These are phyloP conservation scores for Jamesozyma gamospora DNA, from an alignment of 805 yeast genomes.

Conservation along the genomic window DNA sequence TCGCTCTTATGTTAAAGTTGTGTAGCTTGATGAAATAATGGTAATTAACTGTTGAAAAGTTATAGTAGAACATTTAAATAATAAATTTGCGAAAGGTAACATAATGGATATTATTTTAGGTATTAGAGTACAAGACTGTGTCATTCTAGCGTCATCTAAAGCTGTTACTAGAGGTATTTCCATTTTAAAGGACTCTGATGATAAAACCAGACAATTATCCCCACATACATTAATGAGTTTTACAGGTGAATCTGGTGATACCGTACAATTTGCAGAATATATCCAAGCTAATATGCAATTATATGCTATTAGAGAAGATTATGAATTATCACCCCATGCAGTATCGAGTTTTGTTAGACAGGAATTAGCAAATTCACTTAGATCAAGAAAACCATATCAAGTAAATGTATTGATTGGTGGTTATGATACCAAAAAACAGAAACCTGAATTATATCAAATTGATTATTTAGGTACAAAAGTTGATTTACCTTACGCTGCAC, in stretches of 20 bases:
- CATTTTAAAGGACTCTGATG: constrained; percentile 65
- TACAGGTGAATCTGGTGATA: constrained; percentile 95
- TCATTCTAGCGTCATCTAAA: constrained; percentile 86
- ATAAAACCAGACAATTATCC: constrained; percentile 67
- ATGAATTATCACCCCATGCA: constrained; percentile 75
- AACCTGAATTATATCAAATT: constrained; percentile 73
- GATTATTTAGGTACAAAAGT: constrained; percentile 91
- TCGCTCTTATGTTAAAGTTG: no score
- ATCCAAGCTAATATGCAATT: constrained; percentile 88
- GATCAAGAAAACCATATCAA: constrained; percentile 94
- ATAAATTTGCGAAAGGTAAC: no score
- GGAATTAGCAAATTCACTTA: constrained; percentile 74
- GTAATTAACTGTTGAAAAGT: neutral
- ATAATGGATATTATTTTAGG: constrained; percentile 87
- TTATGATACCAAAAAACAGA: constrained; percentile 43
- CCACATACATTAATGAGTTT: constrained; percentile 74
- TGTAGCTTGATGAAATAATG: no score
- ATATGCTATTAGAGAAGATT: constrained; percentile 73
- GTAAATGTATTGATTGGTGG: constrained; percentile 89
- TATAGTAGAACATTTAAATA: neutral
- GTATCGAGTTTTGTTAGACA: constrained; percentile 82
- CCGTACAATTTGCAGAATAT: constrained; percentile 89
- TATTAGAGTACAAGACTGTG: constrained; percentile 68
- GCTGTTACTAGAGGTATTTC: constrained; percentile 90
- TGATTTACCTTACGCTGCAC: constrained; percentile 91